Conservation (phyloP, 1,139 yeast species). For the Scheffersomyces cryptocercus region DNA sequence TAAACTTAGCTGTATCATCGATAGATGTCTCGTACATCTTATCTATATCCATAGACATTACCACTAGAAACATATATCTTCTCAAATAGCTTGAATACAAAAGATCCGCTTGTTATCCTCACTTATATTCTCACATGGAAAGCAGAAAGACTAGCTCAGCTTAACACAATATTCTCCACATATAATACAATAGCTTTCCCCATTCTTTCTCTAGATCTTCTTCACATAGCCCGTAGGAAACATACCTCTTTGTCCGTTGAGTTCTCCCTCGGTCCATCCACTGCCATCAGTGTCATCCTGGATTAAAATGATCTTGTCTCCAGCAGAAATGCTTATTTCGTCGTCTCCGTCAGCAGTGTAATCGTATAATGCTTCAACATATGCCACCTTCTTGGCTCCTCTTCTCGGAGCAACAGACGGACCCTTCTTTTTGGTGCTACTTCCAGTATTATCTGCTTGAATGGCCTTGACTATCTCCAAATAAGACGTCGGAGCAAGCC, state of each 20-base stretch:
- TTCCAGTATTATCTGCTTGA: constrained; percentile 14
- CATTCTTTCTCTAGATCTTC: constrained; percentile 21
- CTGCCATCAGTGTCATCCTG: constrained; percentile 77
- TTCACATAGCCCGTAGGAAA: constrained; percentile 80
- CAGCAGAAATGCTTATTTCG: constrained; percentile 70
- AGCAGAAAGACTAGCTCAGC: too few species aligned
- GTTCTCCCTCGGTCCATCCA: constrained; percentile 96
- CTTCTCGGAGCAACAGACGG: constrained; percentile 84
- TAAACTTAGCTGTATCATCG: too few species aligned
- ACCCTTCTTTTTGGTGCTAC: constrained; percentile 52
- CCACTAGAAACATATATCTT: too few species aligned
- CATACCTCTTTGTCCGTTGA: constrained; percentile 69
- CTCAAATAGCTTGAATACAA: too few species aligned
- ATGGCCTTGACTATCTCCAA: constrained; percentile 43
- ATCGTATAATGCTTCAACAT: constrained; percentile 76
- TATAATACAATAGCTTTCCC: too few species aligned
- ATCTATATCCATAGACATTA: too few species aligned
- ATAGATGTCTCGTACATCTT: too few species aligned
- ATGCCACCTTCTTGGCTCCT: constrained; percentile 65
- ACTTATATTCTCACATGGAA: too few species aligned
- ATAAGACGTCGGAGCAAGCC: constrained; percentile 87
- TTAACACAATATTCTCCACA: too few species aligned
- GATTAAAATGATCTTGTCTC: constrained; percentile 70
- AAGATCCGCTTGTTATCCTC: too few species aligned
- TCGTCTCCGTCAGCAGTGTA: constrained; percentile 82